Conservation (phyloP, 345 rosid genomes). For the Lumnitzera racemosa region DNA sequence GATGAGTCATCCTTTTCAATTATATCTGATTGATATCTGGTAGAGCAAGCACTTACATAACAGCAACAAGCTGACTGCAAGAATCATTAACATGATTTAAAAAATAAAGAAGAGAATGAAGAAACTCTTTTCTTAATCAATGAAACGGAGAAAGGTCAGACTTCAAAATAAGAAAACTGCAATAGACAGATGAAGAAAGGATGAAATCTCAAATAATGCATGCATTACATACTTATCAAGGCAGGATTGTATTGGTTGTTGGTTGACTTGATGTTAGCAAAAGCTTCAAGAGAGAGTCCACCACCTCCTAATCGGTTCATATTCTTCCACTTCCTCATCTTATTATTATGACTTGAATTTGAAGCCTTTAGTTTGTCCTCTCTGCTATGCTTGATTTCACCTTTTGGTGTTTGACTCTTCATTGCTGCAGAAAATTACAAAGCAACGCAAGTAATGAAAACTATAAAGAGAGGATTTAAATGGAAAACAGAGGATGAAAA, state of each 20-base stretch:
- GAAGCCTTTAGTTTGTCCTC: conserved; percentile 10
- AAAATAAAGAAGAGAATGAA: too few species aligned
- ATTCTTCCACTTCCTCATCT: conserved; percentile 39
- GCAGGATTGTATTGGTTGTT: conserved; percentile 51
- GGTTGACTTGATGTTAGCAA: conserved; percentile 56
- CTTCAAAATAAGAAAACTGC: neutral
- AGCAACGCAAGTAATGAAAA: neutral
- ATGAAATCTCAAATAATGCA: neutral
- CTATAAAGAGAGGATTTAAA: neutral
- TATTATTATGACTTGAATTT: conserved; percentile 16
- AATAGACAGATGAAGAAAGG: neutral
- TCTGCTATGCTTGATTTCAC: conserved; percentile 7
- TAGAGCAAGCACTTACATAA: too few species aligned
- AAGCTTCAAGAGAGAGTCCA: conserved; percentile 80
- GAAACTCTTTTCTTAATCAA: too few species aligned
- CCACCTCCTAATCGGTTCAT: conserved; percentile 66
- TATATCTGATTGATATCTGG: too few species aligned
- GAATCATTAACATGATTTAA: neutral
- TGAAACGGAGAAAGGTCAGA: too few species aligned
- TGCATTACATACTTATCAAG: conserved; percentile 38
- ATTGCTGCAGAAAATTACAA: conserved; percentile 4
- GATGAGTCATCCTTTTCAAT: too few species aligned
- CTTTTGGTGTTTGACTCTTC: conserved; percentile 24
- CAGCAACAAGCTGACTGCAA: too few species aligned
- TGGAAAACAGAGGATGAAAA: too few species aligned